Percentiles rank a stretch among this genome's conserved stretches.
Conservation (phyloP, 345 rosid species). For the Reutealis trisperma region DNA sequence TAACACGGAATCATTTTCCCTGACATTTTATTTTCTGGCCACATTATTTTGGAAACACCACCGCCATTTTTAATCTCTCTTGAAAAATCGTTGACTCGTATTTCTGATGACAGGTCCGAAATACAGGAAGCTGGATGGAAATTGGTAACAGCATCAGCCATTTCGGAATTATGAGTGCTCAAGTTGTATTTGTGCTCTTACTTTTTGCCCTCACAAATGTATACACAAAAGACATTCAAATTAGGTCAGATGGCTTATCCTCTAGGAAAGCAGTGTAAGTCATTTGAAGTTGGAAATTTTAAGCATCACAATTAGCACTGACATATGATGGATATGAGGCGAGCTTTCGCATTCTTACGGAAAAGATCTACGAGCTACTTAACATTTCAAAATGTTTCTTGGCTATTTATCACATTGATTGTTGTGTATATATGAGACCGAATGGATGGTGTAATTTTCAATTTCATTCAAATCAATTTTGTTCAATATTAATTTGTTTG, state of each 20-base stretch:
- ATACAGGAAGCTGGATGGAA: slow-evolving; percentile 99
- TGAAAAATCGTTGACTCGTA: background rate
- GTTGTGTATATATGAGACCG: too few relatives aligned
- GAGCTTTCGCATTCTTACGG: background rate
- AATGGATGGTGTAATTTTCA: too few relatives aligned
- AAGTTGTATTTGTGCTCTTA: slow-evolving; percentile 85
- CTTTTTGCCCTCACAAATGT: slow-evolving; percentile 85
- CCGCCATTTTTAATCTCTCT: background rate
- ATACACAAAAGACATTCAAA: slow-evolving; percentile 72
- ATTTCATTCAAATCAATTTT: too few relatives aligned
- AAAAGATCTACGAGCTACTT: slow-evolving; percentile 4
- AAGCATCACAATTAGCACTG: background rate
- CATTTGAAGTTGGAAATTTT: background rate
- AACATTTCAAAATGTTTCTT: too few relatives aligned
- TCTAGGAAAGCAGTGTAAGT: slow-evolving; percentile 58
- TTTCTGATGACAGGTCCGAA: slow-evolving; percentile 56
- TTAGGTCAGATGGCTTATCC: slow-evolving; percentile 39
- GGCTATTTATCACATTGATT: too few relatives aligned
- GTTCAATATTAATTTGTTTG: too few relatives aligned
- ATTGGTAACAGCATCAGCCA: slow-evolving; percentile 96
- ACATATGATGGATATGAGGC: background rate
- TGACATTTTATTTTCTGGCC: background rate
- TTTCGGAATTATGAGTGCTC: slow-evolving; percentile 94
- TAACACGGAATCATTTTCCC: background rate
- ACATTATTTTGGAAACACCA: background rate